Evolutionary conservation across 2,329 filamentous ascomycete genomes (phyloP), one percentile per base, ranked within the genome.

Genomic region (Colletotrichum destructivum): DNA sequence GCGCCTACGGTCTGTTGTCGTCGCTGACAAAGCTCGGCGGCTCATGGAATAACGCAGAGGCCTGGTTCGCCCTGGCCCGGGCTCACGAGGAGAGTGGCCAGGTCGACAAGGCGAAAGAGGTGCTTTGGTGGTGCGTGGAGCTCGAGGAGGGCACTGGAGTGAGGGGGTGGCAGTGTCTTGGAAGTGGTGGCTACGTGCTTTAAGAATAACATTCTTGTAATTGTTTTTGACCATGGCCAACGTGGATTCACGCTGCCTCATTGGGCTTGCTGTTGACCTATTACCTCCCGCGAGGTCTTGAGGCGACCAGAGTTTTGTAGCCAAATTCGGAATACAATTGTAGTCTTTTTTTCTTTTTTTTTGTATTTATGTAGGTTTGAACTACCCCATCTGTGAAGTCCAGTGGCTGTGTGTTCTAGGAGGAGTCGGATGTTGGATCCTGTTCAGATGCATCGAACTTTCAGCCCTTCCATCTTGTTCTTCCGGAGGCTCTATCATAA

Each of bases 41-140:
- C 15, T 94, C 94, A 0, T 99, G 96, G 96, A 96, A 98, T 81
- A 90, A 92, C 79, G 91, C 94, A 0, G 96, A 98, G 79, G 96
- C 96, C 6, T 99, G 96, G 96, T 96, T 94, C 78, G 90, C 93
- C 5, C 88, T 99, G 44, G 94, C 95, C 0, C 88, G 94, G 74
- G 95, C 94, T 12, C 94, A 98, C 78, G 96, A 99, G 81, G 90
- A 95, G 79, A 93, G 94, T 69, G 93, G 93, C 0, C 94, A 98
- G 83, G 82, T 90, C 2, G 93, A 96, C 47, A 97, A 96, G 84
- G 93, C 96, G 16, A 97, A 95, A 83, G 93, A 96, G 76, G 94
- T 95, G 56, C 87, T 98, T 8, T 98, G 96, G 96, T 98, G 96
- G 95, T 97, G 95, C 77, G 93, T 99, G 15, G 95, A 98, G 82